Evolutionary conservation across 345 rosid species (phyloP).

Genomic region (Kernera saxatilis): DNA sequence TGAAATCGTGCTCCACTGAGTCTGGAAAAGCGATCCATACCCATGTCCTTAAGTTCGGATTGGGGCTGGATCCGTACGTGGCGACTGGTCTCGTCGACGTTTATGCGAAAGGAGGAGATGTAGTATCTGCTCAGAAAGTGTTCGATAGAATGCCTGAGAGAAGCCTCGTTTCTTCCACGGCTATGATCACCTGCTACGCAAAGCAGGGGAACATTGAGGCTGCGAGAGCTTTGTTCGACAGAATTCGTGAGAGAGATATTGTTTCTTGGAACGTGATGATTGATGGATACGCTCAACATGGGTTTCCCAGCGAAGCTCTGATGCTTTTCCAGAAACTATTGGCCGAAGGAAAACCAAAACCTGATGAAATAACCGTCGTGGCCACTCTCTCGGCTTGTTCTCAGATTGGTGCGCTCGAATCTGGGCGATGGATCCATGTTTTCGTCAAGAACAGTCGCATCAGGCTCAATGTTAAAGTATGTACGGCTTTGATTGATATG

Average conservation of each 20-base stretch:
- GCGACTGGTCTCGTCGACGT: slow-evolving; percentile 60
- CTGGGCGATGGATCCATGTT: slow-evolving; percentile 74
- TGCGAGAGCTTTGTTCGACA: slow-evolving; percentile 45
- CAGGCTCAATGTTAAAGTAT: slow-evolving; percentile 47
- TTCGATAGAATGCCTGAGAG: slow-evolving; percentile 60
- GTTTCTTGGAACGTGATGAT: slow-evolving; percentile 79
- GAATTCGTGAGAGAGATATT: slow-evolving; percentile 39
- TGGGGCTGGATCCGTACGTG: slow-evolving; percentile 58
- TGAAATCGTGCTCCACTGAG: slow-evolving; percentile 52
- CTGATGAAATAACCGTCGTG: slow-evolving; percentile 53
- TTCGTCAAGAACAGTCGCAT: slow-evolving; percentile 38
- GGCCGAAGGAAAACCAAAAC: slow-evolving; percentile 33
- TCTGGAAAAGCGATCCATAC: slow-evolving; percentile 45
- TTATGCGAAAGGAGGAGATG: slow-evolving; percentile 58
- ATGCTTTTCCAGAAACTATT: slow-evolving; percentile 42
- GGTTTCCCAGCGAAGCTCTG: slow-evolving; percentile 38
- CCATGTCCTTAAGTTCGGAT: slow-evolving; percentile 54
- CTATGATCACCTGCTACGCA: slow-evolving; percentile 74
- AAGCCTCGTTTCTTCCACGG: slow-evolving; percentile 56
- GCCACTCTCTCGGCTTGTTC: slow-evolving; percentile 65
- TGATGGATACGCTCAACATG: slow-evolving; percentile 55
- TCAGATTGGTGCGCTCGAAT: slow-evolving; percentile 69
- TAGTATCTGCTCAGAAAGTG: slow-evolving; percentile 51
- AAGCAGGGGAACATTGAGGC: slow-evolving; percentile 51
- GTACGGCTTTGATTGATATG: slow-evolving; percentile 69